These are phyloP conservation scores for Lactarius hatsudake DNA, from an alignment of 768 basidiomycete species.

Conservation along the genomic window DNA sequence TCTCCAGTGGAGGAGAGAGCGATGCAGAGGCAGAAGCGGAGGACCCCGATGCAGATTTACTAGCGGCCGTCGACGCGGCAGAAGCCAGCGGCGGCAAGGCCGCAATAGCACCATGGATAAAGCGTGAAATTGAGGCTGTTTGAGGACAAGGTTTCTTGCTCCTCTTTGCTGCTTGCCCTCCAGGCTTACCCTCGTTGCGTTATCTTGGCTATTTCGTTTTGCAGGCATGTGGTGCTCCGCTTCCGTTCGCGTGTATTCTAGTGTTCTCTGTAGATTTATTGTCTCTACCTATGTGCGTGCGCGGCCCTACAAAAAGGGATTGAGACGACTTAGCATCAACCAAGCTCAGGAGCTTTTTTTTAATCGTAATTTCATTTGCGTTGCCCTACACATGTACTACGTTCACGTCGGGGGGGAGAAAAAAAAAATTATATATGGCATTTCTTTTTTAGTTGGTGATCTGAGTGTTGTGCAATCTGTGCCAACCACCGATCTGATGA, in stretches of 20 bases:
- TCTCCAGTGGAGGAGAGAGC: conserved; percentile 37
- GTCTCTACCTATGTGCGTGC: conserved; percentile 7
- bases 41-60: conserved; percentile 37
- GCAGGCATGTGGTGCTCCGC: conserved; percentile 8
- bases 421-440: background rate
- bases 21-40: conserved; percentile 38
- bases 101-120: conserved; percentile 19
- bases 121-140: conserved; percentile 22
- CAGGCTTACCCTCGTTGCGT: conserved; percentile 14
- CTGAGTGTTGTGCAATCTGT: background rate
- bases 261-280: conserved; percentile 20
- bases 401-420: background rate
- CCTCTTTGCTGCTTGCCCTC: background rate
- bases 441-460: background rate
- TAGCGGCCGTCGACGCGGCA: conserved; percentile 42
- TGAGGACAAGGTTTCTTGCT: conserved; percentile 8
- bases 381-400: too few species aligned
- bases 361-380: background rate
- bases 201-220: conserved; percentile 5
- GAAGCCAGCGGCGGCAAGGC: conserved; percentile 34
- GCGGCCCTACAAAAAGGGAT: background rate
- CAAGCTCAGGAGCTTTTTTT: background rate
- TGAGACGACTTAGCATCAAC: background rate
- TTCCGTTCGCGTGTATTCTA: conserved; percentile 14
- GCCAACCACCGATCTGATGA: background rate